Evolutionary conservation across 2,329 filamentous ascomycete species (phyloP).

Genomic region (Delphinella strobiligena): DNA sequence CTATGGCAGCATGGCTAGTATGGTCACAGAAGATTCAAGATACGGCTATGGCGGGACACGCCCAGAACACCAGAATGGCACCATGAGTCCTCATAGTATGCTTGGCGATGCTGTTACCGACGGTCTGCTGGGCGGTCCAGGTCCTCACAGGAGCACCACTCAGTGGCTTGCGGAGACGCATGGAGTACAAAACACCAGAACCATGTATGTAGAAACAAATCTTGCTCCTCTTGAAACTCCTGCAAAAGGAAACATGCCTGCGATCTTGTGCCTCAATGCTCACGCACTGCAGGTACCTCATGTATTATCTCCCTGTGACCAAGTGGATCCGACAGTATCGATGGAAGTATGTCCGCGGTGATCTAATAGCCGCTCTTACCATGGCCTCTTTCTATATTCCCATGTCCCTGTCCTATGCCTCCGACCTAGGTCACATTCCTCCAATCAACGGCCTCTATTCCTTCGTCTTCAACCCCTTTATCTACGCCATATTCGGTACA

Average conservation of each 20-base stretch:
- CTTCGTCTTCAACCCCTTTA: constrained; percentile 82
- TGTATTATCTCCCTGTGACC: constrained; percentile 85
- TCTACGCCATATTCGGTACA: constrained; percentile 85
- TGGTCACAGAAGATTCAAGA: constrained; percentile 14
- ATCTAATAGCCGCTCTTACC: constrained; percentile 80
- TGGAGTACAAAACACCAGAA: constrained; percentile 58
- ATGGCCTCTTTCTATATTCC: constrained; percentile 98
- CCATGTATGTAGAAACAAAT: constrained; percentile 48
- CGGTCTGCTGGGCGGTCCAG: constrained; percentile 31
- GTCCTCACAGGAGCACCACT: constrained; percentile 61
- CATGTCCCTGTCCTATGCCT: constrained; percentile 86
- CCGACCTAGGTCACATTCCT: constrained; percentile 84
- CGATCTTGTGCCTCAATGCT: no score
- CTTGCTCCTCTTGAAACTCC: constrained; percentile 2
- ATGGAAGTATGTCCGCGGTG: constrained; percentile 69
- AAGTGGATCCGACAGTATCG: constrained; percentile 86
- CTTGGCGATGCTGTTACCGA: constrained; percentile 33
- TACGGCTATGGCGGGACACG: constrained; percentile 27
- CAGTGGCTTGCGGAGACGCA: constrained; percentile 59
- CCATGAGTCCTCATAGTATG: constrained; percentile 20
- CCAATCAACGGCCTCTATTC: constrained; percentile 89
- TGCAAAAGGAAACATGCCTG: no score
- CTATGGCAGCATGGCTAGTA: constrained; percentile 32
- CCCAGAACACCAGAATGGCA: constrained; percentile 19
- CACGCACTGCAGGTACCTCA: constrained; percentile 54